Conservation (phyloP, 2,329 filamentous ascomycete species). For the Ophiosphaerella herpotricha region DNA sequence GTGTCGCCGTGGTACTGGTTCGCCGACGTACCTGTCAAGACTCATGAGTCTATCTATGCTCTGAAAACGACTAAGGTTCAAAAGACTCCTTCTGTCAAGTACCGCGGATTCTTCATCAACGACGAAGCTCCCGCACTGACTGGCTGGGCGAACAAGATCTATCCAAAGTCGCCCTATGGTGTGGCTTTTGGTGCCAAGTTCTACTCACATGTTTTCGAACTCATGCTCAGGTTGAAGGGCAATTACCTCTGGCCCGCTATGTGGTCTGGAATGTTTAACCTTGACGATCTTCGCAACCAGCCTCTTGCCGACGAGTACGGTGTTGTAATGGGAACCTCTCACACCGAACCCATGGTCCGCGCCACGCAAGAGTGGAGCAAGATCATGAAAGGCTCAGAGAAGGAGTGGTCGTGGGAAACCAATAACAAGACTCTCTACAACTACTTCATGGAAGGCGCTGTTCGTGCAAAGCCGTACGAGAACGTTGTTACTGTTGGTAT, state of each 20-base stretch:
- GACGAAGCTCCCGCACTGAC: constrained; percentile 71
- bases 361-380: constrained; percentile 58
- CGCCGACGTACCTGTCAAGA: constrained; percentile 63
- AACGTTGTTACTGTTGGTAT: constrained; percentile 70
- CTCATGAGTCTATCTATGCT: constrained; percentile 60
- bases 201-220: constrained; percentile 71
- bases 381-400: constrained; percentile 54
- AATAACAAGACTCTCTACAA: constrained; percentile 71
- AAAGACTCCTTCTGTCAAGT: constrained; percentile 66
- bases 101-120: constrained; percentile 72
- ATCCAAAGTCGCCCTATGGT: constrained; percentile 51
- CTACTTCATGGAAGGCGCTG: constrained; percentile 70
- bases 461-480: constrained; percentile 68
- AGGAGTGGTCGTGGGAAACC: constrained; percentile 68
- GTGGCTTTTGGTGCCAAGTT: constrained; percentile 61
- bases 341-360: constrained; percentile 73
- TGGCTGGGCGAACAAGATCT: constrained; percentile 66
- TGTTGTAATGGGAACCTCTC: constrained; percentile 73
- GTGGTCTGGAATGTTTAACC: constrained; percentile 73
- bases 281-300: constrained; percentile 71
- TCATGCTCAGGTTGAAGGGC: constrained; percentile 69
- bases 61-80: constrained; percentile 60
- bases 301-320: constrained; percentile 74
- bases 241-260: constrained; percentile 78
- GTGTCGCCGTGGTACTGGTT: constrained; percentile 74